phyloP scores from a whole-genome alignment of 768 basidiomycete species.

The Pisolithus tinctorius region DNA sequence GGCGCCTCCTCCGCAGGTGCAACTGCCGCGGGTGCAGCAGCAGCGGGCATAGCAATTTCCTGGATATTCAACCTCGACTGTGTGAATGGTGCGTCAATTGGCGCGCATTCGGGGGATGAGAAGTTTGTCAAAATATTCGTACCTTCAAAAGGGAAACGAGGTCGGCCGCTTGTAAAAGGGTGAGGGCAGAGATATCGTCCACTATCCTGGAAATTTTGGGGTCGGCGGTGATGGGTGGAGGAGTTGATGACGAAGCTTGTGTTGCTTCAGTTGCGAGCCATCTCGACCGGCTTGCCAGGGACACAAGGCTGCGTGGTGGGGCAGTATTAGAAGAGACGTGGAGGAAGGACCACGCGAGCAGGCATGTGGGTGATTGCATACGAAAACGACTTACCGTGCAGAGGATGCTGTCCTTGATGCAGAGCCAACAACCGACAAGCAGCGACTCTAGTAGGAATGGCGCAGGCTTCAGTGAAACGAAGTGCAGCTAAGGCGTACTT shows the following conservation, averaged over 20 bases:
- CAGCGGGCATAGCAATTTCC: constrained; percentile 89
- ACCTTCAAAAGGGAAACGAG: constrained; percentile 90
- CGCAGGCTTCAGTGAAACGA: background rate
- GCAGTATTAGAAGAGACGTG: background rate
- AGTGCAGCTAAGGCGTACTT: constrained; percentile 4
- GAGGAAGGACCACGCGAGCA: background rate
- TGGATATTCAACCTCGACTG: constrained; percentile 93
- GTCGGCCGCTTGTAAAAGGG: constrained; percentile 92
- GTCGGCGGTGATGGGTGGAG: constrained; percentile 45
- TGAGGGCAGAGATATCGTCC: constrained; percentile 84
- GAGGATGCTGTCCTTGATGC: constrained; percentile 11
- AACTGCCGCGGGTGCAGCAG: constrained; percentile 52
- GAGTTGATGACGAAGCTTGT: constrained; percentile 33
- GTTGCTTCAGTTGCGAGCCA: constrained; percentile 49
- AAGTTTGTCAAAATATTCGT: constrained; percentile 9
- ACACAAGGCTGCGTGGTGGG: constrained; percentile 11
- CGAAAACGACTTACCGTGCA: constrained; percentile 5
- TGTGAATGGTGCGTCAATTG: background rate
- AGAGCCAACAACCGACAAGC: constrained; percentile 11
- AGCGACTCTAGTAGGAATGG: constrained; percentile 13
- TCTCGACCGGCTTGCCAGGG: constrained; percentile 37
- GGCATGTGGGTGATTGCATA: too few species aligned
- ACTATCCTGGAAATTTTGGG: constrained; percentile 78
- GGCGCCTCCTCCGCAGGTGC: constrained; percentile 55
- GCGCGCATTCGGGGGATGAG: background rate